phyloP scores from a whole-genome alignment of 768 basidiomycete species.

The Chalciporus chontae region DNA sequence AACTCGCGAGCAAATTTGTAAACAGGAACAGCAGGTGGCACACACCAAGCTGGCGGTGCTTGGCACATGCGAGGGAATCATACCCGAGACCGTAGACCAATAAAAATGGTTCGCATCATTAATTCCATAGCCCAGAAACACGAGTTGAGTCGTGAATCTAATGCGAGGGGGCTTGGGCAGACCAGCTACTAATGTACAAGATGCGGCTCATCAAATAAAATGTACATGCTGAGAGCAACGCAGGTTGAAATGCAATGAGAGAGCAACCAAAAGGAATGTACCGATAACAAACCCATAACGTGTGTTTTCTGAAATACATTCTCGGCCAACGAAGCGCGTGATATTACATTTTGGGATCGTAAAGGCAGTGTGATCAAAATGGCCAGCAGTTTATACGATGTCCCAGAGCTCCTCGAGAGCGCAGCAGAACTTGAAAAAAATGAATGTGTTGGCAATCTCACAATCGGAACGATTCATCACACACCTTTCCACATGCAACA shows the following conservation, averaged over 20 bases:
- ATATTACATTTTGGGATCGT: conserved; percentile 15
- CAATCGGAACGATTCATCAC: conserved; percentile 20
- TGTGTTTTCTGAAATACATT: conserved; percentile 13
- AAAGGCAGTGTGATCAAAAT: neutral
- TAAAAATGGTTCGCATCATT: conserved; percentile 29
- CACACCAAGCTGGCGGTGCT: neutral
- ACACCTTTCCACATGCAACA: conserved; percentile 95
- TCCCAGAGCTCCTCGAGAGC: conserved; percentile 95
- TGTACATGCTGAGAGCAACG: conserved; percentile 21
- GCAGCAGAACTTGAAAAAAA: conserved; percentile 70
- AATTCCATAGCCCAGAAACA: conserved; percentile 29
- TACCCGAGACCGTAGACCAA: neutral
- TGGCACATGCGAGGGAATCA: neutral
- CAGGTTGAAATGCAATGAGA: conserved; percentile 34
- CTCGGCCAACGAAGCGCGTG: neutral
- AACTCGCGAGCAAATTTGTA: conserved; percentile 3
- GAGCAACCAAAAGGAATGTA: conserved; percentile 9
- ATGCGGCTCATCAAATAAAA: conserved; percentile 20
- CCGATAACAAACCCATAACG: neutral
- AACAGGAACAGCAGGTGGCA: conserved; percentile 10
- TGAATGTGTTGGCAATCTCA: conserved; percentile 1
- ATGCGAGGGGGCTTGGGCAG: conserved; percentile 30
- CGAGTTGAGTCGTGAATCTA: conserved; percentile 34
- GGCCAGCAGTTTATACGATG: conserved; percentile 52
- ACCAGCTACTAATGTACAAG: conserved; percentile 29